Evolutionary conservation across 768 basidiomycete genomes (phyloP), one percentile per base, ranked within the genome.

Genomic region (Tulasnella sp.): DNA sequence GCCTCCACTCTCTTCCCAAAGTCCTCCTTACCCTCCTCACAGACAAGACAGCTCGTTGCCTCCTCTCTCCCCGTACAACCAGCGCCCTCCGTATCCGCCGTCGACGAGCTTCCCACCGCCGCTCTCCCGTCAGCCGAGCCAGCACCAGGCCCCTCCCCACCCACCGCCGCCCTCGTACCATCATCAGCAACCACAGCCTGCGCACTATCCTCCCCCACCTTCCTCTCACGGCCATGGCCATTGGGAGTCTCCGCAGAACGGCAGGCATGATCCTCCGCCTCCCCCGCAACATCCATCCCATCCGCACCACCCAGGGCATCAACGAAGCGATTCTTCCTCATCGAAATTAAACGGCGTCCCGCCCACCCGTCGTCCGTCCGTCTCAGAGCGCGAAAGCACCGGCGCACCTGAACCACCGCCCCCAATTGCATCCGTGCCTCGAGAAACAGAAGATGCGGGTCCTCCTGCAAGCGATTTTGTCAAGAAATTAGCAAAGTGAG

Each of bases 401-500:
- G 42, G 75, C 69, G 37, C 75, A 40, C 48, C 74, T 28, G 50
- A 41, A 42, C 41, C 48, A 64, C 72, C 81, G 54, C 42, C 81
- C 24, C 31, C 80, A 3, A 72, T 72, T n/a, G 48, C 80, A 28
- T 9, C 81, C 31, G 46, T 58, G 2, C 81, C 75, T 31, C 79
- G 81, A 44, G 89, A 89, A 50, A 75, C 80, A 14, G 94, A 95
- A 80, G 94, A 95, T 84, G 88, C 89, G 80, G 93, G 95, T 93
- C 93, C 94, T 1, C 91, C 93, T n/a, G 94, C 96, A 44, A 93
- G 92, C 83, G 96, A 97, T 86, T 97, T 97, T 85, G 96, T 97
- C 83, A 96, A 96, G 88, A 97, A 96, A 85, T 87, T 97, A 12
- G 96, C 93, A 93, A 94, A 93, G 96, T 96, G 69, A 81, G 90